These are phyloP conservation scores for Beta lomatogona DNA, from an alignment of 179 eudicot species.

Conservation along the genomic window DNA sequence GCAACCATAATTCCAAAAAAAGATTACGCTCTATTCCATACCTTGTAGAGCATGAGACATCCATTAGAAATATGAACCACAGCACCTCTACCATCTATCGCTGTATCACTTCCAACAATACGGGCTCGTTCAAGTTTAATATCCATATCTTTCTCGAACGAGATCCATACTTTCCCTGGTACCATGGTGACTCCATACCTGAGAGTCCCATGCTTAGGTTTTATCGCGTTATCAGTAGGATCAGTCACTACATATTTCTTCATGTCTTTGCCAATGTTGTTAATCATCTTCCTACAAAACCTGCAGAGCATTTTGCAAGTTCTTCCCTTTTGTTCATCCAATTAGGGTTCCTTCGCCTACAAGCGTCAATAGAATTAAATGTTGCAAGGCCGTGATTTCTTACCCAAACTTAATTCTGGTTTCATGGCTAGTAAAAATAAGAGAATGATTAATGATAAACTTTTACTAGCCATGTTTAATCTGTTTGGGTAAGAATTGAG, in stretches of 20 bases:
- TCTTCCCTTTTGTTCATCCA: slow-evolving; percentile 52
- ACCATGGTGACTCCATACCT: slow-evolving; percentile 61
- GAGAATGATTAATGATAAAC: slow-evolving; percentile 12
- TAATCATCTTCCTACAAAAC: slow-evolving; percentile 63
- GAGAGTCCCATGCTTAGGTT: slow-evolving; percentile 65
- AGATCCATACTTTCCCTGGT: slow-evolving; percentile 65
- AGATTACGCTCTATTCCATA: slow-evolving; percentile 16
- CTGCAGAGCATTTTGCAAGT: slow-evolving; percentile 59
- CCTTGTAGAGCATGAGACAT: slow-evolving; percentile 57
- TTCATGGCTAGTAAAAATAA: slow-evolving; percentile 24
- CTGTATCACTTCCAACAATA: slow-evolving; percentile 57
- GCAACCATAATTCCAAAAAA: neutral
- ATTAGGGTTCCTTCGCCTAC: slow-evolving; percentile 58
- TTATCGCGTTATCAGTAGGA: slow-evolving; percentile 51
- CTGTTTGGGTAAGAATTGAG: neutral
- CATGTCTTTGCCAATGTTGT: slow-evolving; percentile 51
- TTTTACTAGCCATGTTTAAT: slow-evolving; percentile 20
- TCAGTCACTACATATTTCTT: slow-evolving; percentile 57
- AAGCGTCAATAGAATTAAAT: slow-evolving; percentile 49
- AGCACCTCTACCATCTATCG: slow-evolving; percentile 80
- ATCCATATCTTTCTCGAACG: slow-evolving; percentile 56
- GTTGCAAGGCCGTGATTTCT: slow-evolving; percentile 19
- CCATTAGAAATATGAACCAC: slow-evolving; percentile 53
- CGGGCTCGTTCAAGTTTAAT: slow-evolving; percentile 64
- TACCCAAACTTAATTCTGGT: slow-evolving; percentile 17